These are phyloP conservation scores for Bolboschoenus planiculmis DNA, from an alignment of 176 grass and related monocot genomes.

Conservation along the genomic window DNA sequence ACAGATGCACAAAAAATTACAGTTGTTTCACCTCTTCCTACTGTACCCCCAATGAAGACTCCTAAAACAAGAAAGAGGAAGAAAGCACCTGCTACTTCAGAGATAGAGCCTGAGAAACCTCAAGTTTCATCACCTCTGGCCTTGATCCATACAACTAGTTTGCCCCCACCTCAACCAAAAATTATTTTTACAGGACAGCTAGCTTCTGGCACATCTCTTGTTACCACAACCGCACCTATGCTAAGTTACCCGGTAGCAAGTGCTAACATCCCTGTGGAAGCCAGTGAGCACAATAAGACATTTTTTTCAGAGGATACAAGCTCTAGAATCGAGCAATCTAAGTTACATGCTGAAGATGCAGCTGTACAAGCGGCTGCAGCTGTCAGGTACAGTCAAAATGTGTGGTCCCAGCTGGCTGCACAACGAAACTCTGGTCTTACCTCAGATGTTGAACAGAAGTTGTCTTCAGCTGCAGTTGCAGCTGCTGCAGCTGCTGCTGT, in stretches of 20 bases:
- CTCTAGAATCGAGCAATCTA: constrained; percentile 54
- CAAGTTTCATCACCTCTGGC: constrained; percentile 30
- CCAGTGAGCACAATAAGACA: constrained; percentile 31
- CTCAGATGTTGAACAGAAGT: constrained; percentile 71
- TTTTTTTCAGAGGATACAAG: constrained; percentile 47
- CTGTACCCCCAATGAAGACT: constrained; percentile 24
- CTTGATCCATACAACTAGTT: constrained; percentile 46
- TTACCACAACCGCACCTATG: constrained; percentile 24
- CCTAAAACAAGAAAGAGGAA: constrained; percentile 94
- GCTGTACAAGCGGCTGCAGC: constrained; percentile 43
- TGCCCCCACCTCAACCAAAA: constrained; percentile 23
- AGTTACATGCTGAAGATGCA: constrained; percentile 58
- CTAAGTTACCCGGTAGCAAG: constrained; percentile 42
- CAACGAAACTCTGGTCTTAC: constrained; percentile 39
- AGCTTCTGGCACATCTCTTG: constrained; percentile 42
- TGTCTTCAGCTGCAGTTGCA: constrained; percentile 73
- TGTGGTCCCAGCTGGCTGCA: constrained; percentile 63
- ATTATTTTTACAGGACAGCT: constrained; percentile 34
- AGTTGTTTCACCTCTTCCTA: constrained; percentile 44
- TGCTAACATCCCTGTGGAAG: not conserved
- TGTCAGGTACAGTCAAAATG: constrained; percentile 51
- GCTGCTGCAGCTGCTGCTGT: constrained; percentile 83
- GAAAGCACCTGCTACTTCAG: constrained; percentile 54
- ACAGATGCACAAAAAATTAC: constrained; percentile 48
- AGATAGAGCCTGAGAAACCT: constrained; percentile 33